Evolutionary conservation across 225 moss, liverwort and hornwort species (phyloP), one percentile per base, ranked within the genome.

Genomic region (Straminergon stramineum): DNA sequence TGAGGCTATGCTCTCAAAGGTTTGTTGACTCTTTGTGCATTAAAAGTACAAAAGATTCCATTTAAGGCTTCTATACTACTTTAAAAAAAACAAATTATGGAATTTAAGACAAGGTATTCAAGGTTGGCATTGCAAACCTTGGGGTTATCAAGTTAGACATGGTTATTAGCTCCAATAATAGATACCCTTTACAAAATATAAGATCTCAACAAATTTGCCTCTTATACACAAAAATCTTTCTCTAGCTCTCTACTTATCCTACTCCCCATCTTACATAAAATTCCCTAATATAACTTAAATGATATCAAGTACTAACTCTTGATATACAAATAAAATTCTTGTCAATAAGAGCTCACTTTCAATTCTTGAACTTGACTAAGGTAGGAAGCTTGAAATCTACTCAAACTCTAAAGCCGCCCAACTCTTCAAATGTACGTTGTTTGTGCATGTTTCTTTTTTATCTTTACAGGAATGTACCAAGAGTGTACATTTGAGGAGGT

Each of bases 91-190:
- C 4, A 23, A 2, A 70, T n/a, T 23, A 4, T n/a, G 2, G 21
- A 71, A 71, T 69, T n/a, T 13, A 22, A 69, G n/a, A 22, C 22
- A 69, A n/a, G 1, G 22, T 2, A n/a, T 71, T 71, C n/a, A n/a
- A n/a, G n/a, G n/a, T n/a, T n/a, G n/a, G n/a, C n/a, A n/a, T n/a
- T n/a, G n/a, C n/a, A n/a, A n/a, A n/a, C 10, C 6, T 28, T 10
- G 2, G 10, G 45, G 17, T 45, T 28, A 45, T 9, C 0, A 1
- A 1, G 5, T 1, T 0, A 24, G 0, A 24, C 5, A 2, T 71
- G 4, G 39, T 39, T 70, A 23, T 14, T 23, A 70, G 5, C 5
- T 43, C 73, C 3, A 41, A 41, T 41, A 15, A 26, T 41, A 26
- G 4, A 41, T 27, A 5, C 10, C 10, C 1, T 52, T 17, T 52